Percentiles rank a stretch among this genome's conserved stretches.
phyloP scores from a whole-genome alignment of 2,329 filamentous ascomycete species.

The Chaetomium sp. region DNA sequence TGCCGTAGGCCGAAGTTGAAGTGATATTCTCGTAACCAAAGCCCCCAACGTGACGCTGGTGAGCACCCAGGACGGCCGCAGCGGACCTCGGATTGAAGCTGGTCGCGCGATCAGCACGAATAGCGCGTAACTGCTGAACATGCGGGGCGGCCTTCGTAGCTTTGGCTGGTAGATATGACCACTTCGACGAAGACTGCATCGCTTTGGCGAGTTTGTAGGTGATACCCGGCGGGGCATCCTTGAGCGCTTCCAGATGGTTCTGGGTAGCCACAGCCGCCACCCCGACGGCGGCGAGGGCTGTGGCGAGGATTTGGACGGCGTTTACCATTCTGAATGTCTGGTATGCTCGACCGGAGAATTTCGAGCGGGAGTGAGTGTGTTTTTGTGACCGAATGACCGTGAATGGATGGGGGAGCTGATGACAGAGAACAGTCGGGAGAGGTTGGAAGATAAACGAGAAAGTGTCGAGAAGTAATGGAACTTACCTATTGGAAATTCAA shows the following conservation, averaged over 20 bases:
- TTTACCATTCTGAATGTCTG: not conserved
- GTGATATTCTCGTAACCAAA: conserved; percentile 31
- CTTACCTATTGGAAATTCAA: no score
- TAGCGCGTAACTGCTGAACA: conserved; percentile 14
- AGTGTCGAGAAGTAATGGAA: no score
- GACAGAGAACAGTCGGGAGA: no score
- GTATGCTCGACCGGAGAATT: not conserved
- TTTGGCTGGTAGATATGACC: not conserved
- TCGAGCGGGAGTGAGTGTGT: not conserved
- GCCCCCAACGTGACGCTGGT: conserved; percentile 26
- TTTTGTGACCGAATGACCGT: not conserved
- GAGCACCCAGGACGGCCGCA: conserved; percentile 25
- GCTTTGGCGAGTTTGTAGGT: conserved; percentile 17
- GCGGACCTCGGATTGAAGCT: conserved; percentile 24
- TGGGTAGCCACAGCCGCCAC: conserved; percentile 6
- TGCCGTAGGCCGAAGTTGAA: conserved; percentile 27
- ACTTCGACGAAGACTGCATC: conserved; percentile 8
- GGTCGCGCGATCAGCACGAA: conserved; percentile 2
- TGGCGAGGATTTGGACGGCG: not conserved
- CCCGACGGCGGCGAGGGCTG: conserved; percentile 5
- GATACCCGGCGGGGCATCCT: conserved; percentile 19
- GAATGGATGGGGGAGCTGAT: not conserved
- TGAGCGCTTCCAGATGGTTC: conserved; percentile 7
- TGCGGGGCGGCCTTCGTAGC: conserved; percentile 6
- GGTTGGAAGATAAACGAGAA: no score